Conservation (phyloP, 805 yeast genomes). For the Citeromyces matritensis region DNA sequence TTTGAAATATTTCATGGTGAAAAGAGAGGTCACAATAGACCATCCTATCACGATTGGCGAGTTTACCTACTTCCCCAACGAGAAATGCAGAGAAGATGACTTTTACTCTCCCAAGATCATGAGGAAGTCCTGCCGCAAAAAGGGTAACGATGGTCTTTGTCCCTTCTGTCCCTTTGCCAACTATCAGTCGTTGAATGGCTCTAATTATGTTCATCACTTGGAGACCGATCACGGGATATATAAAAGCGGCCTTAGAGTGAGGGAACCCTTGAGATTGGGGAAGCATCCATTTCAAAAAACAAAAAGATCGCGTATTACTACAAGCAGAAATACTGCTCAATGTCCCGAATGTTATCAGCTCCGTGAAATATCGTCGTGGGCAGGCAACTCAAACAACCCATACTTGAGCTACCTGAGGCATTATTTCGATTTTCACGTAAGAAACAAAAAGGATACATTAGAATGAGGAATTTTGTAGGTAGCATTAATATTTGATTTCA, state of each 20-base stretch:
- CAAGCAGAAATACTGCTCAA: constrained; percentile 1
- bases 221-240: constrained; percentile 3
- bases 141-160: constrained; percentile 2
- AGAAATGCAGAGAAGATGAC: not conserved
- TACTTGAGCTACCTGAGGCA: constrained; percentile 2
- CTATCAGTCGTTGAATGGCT: constrained; percentile 2
- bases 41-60: too few relatives aligned
- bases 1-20: constrained; percentile 1
- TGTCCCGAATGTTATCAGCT: constrained; percentile 1
- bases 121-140: not conserved
- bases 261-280: constrained; percentile 1
- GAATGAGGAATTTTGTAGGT: too few relatives aligned
- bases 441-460: too few relatives aligned
- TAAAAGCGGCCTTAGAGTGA: constrained; percentile 1
- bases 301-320: not conserved
- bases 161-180: constrained; percentile 1
- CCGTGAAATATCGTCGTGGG: constrained; percentile 1
- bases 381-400: constrained; percentile 1
- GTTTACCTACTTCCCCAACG: too few relatives aligned
- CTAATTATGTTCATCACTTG: constrained; percentile 3
- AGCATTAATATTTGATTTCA: too few relatives aligned
- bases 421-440: too few relatives aligned
- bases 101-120: constrained; percentile 1
- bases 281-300: constrained; percentile 2
- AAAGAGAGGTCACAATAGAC: too few relatives aligned